Percentiles rank a stretch among this genome's conserved stretches.
phyloP scores from a whole-genome alignment of 805 yeast species.

The Lachancea fermentati region DNA sequence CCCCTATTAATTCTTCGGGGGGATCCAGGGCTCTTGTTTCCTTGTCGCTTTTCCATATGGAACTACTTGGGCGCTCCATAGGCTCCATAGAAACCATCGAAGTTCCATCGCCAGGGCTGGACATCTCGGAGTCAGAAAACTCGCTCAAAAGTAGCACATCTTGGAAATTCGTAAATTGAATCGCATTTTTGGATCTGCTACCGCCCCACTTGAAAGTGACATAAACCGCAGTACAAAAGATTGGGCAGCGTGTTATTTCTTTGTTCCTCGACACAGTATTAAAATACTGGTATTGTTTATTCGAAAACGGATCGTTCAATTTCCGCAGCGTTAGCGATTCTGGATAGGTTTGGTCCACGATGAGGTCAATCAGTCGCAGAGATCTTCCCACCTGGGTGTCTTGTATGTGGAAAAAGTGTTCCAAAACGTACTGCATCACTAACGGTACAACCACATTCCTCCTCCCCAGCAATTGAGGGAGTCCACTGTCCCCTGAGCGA shows the following conservation, averaged over 20 bases:
- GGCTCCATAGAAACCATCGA: slow-evolving; percentile 1
- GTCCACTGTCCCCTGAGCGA: slow-evolving; percentile 3
- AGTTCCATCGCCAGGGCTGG: slow-evolving; percentile 6
- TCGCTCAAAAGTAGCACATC: slow-evolving; percentile 16
- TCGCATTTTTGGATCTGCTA: slow-evolving; percentile 2
- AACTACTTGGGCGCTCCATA: background rate
- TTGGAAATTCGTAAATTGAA: slow-evolving; percentile 17
- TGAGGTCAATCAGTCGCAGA: slow-evolving; percentile 26
- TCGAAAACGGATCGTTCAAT: slow-evolving; percentile 23
- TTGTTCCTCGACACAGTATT: slow-evolving; percentile 31
- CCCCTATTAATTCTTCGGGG: slow-evolving; percentile 17
- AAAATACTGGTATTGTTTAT: slow-evolving; percentile 28
- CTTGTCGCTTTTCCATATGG: slow-evolving; percentile 4
- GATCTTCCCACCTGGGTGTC: slow-evolving; percentile 13
- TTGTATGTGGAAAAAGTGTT: slow-evolving; percentile 27
- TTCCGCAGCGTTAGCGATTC: slow-evolving; percentile 32
- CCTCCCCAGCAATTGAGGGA: slow-evolving; percentile 9
- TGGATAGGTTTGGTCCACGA: slow-evolving; percentile 33
- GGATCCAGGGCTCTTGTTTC: slow-evolving; percentile 18
- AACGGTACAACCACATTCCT: slow-evolving; percentile 4
- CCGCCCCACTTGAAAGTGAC: slow-evolving; percentile 15
- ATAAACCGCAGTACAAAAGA: slow-evolving; percentile 30
- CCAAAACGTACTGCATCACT: slow-evolving; percentile 26
- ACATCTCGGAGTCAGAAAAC: slow-evolving; percentile 3
- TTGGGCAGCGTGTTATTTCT: slow-evolving; percentile 30